Percentiles rank a stretch among this genome's conserved stretches.
These are phyloP conservation scores for Echium plantagineum DNA, from an alignment of 257 asterid genomes.

Conservation along the genomic window DNA sequence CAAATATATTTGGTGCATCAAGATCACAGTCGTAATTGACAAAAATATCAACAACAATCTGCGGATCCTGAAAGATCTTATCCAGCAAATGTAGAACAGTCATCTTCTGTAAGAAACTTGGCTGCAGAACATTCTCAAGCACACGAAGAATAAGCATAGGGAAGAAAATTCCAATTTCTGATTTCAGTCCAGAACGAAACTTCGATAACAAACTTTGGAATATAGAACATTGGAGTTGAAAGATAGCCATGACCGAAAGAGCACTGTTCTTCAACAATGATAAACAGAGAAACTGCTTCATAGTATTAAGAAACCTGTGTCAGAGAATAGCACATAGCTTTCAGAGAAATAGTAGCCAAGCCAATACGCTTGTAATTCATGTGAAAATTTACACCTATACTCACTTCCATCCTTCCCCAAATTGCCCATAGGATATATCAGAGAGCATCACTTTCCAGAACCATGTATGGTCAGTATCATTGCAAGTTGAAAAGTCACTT, in stretches of 20 bases:
- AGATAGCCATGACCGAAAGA: constrained; percentile 83
- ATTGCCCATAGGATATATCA: not conserved
- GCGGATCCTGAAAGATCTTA: constrained; percentile 72
- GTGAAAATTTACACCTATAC: not conserved
- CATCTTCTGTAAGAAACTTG: constrained; percentile 98
- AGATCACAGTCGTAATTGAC: constrained; percentile 97
- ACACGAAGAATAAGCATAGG: constrained; percentile 98
- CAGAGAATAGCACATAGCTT: constrained; percentile 20
- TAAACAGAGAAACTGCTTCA: constrained; percentile 84
- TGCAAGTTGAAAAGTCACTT: not conserved
- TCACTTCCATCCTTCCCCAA: not conserved
- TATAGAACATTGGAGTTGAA: constrained; percentile 66
- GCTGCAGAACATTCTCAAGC: constrained; percentile 95
- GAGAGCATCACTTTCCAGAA: not conserved
- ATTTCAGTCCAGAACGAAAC: constrained; percentile 78
- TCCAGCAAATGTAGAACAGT: constrained; percentile 77
- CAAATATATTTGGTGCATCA: constrained; percentile 96
- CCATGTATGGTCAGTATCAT: not conserved
- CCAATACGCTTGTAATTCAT: not conserved
- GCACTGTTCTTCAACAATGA: constrained; percentile 97
- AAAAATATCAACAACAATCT: constrained; percentile 68
- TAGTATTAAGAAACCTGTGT: constrained; percentile 78
- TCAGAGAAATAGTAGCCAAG: constrained; percentile 8
- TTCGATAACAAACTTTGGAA: constrained; percentile 56
- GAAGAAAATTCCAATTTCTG: constrained; percentile 91